A percentile compares a stretch with the other conserved stretches of the same genome.
Conservation (phyloP, 2,329 filamentous ascomycete genomes). For the Penicillium oxalicum region DNA sequence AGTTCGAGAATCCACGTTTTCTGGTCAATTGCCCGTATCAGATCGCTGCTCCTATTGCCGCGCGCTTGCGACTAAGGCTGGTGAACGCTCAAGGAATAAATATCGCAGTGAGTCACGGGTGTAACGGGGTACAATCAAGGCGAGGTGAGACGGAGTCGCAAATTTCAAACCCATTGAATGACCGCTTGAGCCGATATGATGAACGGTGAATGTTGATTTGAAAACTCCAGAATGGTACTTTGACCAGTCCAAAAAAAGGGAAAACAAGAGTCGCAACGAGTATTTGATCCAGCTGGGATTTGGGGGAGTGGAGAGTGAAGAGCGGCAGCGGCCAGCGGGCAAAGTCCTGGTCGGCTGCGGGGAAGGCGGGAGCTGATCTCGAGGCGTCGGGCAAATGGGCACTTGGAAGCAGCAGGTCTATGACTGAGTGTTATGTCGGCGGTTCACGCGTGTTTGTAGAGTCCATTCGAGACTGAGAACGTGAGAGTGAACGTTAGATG, state of each 20-base stretch:
- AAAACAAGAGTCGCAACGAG: constrained; percentile 22
- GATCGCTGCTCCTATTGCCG: constrained; percentile 13
- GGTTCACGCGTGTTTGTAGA: too few relatives aligned
- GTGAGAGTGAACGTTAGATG: too few relatives aligned
- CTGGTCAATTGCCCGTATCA: background rate
- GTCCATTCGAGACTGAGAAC: too few relatives aligned
- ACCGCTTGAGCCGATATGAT: background rate
- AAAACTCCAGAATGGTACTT: too few relatives aligned
- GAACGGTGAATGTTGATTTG: too few relatives aligned
- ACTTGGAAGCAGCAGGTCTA: background rate
- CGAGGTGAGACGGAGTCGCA: constrained; percentile 9
- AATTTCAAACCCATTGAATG: constrained; percentile 21
- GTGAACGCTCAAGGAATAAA: constrained; percentile 14
- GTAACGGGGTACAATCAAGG: constrained; percentile 21
- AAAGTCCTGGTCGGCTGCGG: constrained; percentile 15
- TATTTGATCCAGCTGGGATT: constrained; percentile 16
- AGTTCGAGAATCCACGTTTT: background rate
- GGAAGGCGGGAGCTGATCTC: constrained; percentile 13
- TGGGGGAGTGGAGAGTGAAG: constrained; percentile 18
- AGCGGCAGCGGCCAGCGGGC: background rate
- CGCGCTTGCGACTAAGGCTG: constrained; percentile 19
- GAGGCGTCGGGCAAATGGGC: background rate
- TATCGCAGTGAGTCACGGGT: constrained; percentile 16
- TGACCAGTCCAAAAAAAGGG: background rate
- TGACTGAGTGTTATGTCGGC: too few relatives aligned